phyloP scores from a whole-genome alignment of 2,329 filamentous ascomycete species.

The Aspergillus sp. region DNA sequence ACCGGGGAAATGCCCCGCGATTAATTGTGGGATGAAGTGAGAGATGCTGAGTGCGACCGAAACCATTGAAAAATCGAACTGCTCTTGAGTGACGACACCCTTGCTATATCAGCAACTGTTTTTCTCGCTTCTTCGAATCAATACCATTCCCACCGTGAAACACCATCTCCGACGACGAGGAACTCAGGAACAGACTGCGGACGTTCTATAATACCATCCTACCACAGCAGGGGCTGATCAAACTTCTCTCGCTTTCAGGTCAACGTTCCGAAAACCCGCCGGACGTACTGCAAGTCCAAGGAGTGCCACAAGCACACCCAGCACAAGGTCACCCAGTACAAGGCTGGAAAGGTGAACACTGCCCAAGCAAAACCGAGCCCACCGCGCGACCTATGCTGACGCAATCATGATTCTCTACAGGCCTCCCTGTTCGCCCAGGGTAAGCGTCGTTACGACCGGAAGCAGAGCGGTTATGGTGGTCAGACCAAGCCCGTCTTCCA shows the following conservation, averaged over 20 bases:
- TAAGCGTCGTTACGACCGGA: conserved; percentile 99
- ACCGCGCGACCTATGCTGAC: conserved; percentile 27
- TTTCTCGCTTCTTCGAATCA: neutral
- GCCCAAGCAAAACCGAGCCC: conserved; percentile 20
- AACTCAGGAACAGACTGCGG: conserved; percentile 9
- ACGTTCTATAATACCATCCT: neutral
- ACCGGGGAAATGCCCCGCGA: neutral
- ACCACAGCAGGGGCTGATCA: conserved; percentile 7
- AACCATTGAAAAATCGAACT: neutral
- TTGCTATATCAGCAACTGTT: neutral
- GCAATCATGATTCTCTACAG: conserved; percentile 43
- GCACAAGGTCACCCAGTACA: conserved; percentile 96
- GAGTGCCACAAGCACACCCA: conserved; percentile 90
- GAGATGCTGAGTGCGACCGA: neutral
- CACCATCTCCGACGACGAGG: conserved; percentile 8
- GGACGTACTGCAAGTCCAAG: conserved; percentile 97
- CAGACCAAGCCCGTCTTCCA: conserved; percentile 99
- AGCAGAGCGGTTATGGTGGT: conserved; percentile 99
- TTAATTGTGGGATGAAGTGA: neutral
- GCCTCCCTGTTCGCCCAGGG: conserved; percentile 95
- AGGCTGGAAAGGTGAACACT: conserved; percentile 78
- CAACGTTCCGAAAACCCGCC: conserved; percentile 97
- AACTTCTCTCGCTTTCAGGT: conserved; percentile 58
- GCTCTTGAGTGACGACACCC: neutral
- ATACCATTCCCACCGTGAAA: neutral